These are phyloP conservation scores for Penicillium verhagenii DNA, from an alignment of 495 filamentous ascomycete species.

Conservation along the genomic window DNA sequence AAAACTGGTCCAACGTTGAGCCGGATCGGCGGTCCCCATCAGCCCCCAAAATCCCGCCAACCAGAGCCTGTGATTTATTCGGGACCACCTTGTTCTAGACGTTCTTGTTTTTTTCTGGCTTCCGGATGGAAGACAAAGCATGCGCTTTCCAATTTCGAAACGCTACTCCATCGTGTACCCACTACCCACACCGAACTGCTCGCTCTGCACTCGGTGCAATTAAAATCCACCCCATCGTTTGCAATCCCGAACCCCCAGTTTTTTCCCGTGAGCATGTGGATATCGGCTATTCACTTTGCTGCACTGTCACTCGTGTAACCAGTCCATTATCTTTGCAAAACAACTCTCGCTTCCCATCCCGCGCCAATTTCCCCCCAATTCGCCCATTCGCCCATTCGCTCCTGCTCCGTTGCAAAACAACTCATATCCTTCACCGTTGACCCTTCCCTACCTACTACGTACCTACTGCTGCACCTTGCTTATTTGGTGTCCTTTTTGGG, in stretches of 20 bases:
- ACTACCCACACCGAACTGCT: constrained; percentile 4
- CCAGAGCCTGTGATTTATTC: constrained; percentile 14
- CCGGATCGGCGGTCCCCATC: constrained; percentile 31
- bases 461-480: constrained; percentile 25
- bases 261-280: constrained; percentile 42
- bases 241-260: constrained; percentile 8
- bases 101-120: constrained; percentile 24
- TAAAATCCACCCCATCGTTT: neutral
- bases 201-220: constrained; percentile 9
- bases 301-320: constrained; percentile 38
- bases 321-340: constrained; percentile 32
- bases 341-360: constrained; percentile 16
- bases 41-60: constrained; percentile 22
- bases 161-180: constrained; percentile 13
- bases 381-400: constrained; percentile 22
- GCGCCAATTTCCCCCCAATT: too few relatives aligned
- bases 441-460: constrained; percentile 11
- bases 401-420: constrained; percentile 10
- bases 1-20: constrained; percentile 30
- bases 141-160: constrained; percentile 13
- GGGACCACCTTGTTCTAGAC: constrained; percentile 36
- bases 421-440: constrained; percentile 23
- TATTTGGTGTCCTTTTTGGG: constrained; percentile 23
- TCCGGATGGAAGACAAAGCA: constrained; percentile 21
- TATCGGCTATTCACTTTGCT: constrained; percentile 38